Percentiles rank a stretch among this genome's conserved stretches.
Evolutionary conservation across 2,329 filamentous ascomycete genomes (phyloP).

Genomic region (Aspergillus unguis): DNA sequence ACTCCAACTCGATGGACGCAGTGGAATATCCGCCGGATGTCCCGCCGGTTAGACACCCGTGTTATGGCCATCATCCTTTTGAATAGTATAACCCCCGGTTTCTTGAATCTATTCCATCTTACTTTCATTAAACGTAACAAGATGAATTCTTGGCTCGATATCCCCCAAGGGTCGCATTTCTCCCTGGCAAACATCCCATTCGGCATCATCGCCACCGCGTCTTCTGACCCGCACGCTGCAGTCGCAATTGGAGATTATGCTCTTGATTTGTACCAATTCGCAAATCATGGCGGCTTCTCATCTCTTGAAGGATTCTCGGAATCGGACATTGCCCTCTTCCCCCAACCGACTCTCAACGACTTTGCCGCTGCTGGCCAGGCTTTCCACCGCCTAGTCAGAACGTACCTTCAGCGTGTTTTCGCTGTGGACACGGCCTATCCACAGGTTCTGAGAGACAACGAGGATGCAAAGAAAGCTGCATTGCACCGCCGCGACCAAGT

Average conservation of each 20-base stretch:
- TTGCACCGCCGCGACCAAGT: not conserved
- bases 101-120: not conserved
- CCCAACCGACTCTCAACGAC: not conserved
- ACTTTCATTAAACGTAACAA: no score
- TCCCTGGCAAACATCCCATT: not conserved
- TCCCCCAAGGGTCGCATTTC: not conserved
- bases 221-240: not conserved
- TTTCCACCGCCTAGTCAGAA: not conserved
- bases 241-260: not conserved
- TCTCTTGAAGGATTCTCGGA: not conserved
- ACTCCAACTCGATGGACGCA: no score
- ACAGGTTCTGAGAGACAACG: not conserved
- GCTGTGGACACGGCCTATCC: not conserved
- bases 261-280: not conserved
- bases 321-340: not conserved
- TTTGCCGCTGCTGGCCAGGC: not conserved
- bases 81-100: not conserved
- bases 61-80: not conserved
- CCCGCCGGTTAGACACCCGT: no score
- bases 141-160: not conserved
- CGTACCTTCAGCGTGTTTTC: not conserved
- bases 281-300: not conserved
- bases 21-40: no score
- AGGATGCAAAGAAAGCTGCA: not conserved
- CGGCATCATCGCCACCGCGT: not conserved